Conservation (phyloP, 108 stramenopile species). For the Cyclotella baltica region DNA sequence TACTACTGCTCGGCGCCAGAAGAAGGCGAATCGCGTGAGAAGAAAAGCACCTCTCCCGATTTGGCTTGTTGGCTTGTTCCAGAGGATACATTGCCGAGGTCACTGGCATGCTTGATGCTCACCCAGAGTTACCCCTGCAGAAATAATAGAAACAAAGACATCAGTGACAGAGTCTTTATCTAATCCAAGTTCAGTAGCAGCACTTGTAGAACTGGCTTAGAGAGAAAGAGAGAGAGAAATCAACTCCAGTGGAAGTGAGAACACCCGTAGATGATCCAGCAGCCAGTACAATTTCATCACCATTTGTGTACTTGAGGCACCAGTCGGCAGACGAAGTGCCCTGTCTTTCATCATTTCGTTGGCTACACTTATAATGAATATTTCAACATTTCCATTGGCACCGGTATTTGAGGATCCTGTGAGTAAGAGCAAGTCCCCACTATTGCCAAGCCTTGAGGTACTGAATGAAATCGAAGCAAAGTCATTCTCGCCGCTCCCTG, state of each 20-base stretch:
- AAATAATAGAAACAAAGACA: constrained; percentile 8
- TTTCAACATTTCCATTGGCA: constrained; percentile 7
- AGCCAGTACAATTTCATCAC: constrained; percentile 14
- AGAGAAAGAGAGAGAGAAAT: constrained; percentile 14
- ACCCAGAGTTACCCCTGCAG: constrained; percentile 17
- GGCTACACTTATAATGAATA: constrained; percentile 16
- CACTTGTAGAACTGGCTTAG: constrained; percentile 23
- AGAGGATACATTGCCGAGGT: constrained; percentile 23
- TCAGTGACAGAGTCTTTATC: not conserved
- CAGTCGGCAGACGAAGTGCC: constrained; percentile 15
- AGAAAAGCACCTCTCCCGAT: constrained; percentile 16
- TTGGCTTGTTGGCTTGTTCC: constrained; percentile 22
- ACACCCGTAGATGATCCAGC: constrained; percentile 18
- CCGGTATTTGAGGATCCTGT: constrained; percentile 24
- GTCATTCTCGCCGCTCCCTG: constrained; percentile 34
- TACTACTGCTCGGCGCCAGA: no score
- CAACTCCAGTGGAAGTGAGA: constrained; percentile 9
- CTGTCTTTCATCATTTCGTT: constrained; percentile 30
- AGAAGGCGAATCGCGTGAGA: not conserved
- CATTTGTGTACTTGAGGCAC: constrained; percentile 18
- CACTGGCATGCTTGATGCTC: not conserved
- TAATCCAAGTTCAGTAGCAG: not conserved
- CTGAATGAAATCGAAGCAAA: constrained; percentile 20
- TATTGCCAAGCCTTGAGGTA: constrained; percentile 16
- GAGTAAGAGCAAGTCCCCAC: constrained; percentile 16